Base-by-base conservation (phyloP, 73 alveolate species). In the Halteria grandinella region DNA sequence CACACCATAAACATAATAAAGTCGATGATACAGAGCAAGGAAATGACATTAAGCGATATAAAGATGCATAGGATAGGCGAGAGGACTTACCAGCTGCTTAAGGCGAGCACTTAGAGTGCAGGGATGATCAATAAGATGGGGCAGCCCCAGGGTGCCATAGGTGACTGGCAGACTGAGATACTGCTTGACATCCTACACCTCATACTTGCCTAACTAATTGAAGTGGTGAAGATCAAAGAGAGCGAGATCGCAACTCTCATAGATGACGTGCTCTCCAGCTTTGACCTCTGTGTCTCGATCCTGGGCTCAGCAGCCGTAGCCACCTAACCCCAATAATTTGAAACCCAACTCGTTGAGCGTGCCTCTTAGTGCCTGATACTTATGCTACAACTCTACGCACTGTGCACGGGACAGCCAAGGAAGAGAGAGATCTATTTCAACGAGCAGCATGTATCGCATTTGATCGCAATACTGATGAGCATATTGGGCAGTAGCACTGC, bases 121-220 rank as follows among this genome's bases (percentile, higher is more conserved):
- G n/a, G n/a, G n/a, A n/a, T n/a, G n/a, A n/a, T n/a, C n/a, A n/a
- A n/a, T n/a, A n/a, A n/a, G n/a, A n/a, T n/a, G n/a, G n/a, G n/a
- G n/a, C n/a, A n/a, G n/a, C n/a, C n/a, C n/a, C n/a, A n/a, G n/a
- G n/a, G n/a, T n/a, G n/a, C n/a, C n/a, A n/a, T n/a, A n/a, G 47
- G 11, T 11, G 95, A 88, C 79, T 78, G 90, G 92, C 82, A 86
- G 45, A 69, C 79, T 36, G 95, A 88, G 37, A 60, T 41, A 0
- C 51, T 88, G 55, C 66, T 88, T 14, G 95, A 88, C 52, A 82
- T 88, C 11, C 41, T 88, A 7, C 79, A 83, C 34, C 75, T 39
- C 12, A 36, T 88, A 11, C 80, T 88, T 0, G 32, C 71, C 33
- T 40, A 72, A 27, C 54, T 79, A 36, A 79, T 45, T 8, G 93